Evolutionary conservation across 176 grass and related monocot genomes (phyloP), one percentile per base, ranked within the genome.

Genomic region (Triticum urartu): DNA sequence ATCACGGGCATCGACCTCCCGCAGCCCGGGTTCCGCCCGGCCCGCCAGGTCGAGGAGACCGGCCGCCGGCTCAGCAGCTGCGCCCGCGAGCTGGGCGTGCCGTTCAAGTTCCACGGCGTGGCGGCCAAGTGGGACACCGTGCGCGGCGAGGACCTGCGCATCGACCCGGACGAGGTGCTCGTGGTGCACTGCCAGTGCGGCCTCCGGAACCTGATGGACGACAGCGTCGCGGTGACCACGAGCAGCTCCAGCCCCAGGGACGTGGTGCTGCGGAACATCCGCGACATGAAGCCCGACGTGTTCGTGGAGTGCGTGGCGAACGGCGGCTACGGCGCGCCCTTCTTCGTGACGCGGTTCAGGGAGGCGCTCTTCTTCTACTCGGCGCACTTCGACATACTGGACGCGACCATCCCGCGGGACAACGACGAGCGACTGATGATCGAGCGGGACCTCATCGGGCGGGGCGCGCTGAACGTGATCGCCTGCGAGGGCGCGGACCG

Each of bases 21-120:
- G 0, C 59, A 89, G 84, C 84, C 67, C 0, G 91, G 91, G 38
- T 92, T 92, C 87, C 91, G 87, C 39, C 87, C 91, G 33, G 71
- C 69, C 10, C 13, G 45, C 12, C 87, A 73, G 47, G 77, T 87
- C 7, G 81, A 92, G 22, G 81, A 89, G 71, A 87, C 91, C 7
- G 87, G 91, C 3, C 75, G 77, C 13, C 91, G 91, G 0, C 83
- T 89, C 11, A 74, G 48, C 54, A 74, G 30, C 10, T 89, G 77
- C 7, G 91, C 90, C 5, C 28, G 50, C 0, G 64, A 68, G 58
- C 24, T 91, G 0, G 79, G 83, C 3, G 81, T 91, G 36, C 81
- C 89, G 2, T 91, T 91, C 78, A 68, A 26, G 64, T 91, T 81
- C 79, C 77, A 15, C 4, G n/a, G 15, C 4, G 36, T 91, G 0